Conservation (phyloP, 768 basidiomycete genomes). For the Coprinellus aureogranulatus region DNA sequence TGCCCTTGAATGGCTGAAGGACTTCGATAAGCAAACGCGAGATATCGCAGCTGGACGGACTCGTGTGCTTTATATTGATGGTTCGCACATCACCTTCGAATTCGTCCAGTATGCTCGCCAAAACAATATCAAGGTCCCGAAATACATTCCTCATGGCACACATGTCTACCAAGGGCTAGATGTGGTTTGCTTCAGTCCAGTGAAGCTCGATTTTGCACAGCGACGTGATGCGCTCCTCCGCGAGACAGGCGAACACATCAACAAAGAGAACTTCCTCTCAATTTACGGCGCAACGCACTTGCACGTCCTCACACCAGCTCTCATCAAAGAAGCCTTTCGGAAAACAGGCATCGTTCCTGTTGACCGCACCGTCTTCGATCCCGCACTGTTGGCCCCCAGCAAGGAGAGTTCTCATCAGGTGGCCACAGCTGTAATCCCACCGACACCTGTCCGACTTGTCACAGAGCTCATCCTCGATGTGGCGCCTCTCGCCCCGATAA, state of each 20-base stretch:
- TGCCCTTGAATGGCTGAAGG: slow-evolving; percentile 23
- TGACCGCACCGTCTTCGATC: slow-evolving; percentile 30
- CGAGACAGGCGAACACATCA: slow-evolving; percentile 21
- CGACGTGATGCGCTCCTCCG: slow-evolving; percentile 19
- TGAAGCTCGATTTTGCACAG: too few relatives aligned
- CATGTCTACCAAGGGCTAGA: slow-evolving; percentile 44
- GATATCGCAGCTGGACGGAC: slow-evolving; percentile 30
- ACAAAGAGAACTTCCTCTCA: slow-evolving; percentile 36
- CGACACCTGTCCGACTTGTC: too few relatives aligned
- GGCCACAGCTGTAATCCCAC: too few relatives aligned
- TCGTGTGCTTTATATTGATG: slow-evolving; percentile 36
- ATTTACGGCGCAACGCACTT: slow-evolving; percentile 33
- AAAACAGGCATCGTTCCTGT: slow-evolving; percentile 40
- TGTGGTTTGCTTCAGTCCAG: slow-evolving; percentile 39
- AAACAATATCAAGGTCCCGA: slow-evolving; percentile 37
- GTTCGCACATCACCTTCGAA: slow-evolving; percentile 34
- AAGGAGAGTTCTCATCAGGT: too few relatives aligned
- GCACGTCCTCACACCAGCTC: slow-evolving; percentile 25
- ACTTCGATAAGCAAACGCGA: slow-evolving; percentile 32
- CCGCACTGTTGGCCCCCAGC: slow-evolving; percentile 35
- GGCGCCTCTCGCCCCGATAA: too few relatives aligned
- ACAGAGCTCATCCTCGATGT: too few relatives aligned
- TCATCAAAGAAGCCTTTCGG: slow-evolving; percentile 35
- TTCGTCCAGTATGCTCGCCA: slow-evolving; percentile 31
- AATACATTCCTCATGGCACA: slow-evolving; percentile 40